A percentile compares a stretch with the other conserved stretches of the same genome.
Evolutionary conservation across 768 basidiomycete genomes (phyloP).

Genomic region (Tephrocybe rancida): DNA sequence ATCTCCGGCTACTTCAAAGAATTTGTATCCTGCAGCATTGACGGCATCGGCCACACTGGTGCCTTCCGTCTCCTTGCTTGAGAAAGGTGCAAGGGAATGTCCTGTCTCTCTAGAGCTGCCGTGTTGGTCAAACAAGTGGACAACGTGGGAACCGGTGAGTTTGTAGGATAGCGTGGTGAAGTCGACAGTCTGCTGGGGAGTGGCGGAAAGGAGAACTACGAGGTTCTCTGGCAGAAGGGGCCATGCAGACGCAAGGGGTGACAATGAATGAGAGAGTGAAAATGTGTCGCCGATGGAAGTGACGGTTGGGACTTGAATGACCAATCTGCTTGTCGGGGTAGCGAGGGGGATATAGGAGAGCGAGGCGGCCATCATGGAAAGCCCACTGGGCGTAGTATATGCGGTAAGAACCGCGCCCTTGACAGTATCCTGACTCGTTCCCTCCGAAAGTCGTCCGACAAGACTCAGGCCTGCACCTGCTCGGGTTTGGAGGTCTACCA

Average conservation of each 20-base stretch:
- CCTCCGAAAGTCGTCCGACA: constrained; percentile 78
- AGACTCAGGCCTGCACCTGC: constrained; percentile 83
- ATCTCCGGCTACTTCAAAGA: constrained; percentile 79
- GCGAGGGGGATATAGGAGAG: constrained; percentile 73
- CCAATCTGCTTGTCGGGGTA: constrained; percentile 63
- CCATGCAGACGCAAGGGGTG: constrained; percentile 62
- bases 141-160: constrained; percentile 64
- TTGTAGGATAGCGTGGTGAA: constrained; percentile 78
- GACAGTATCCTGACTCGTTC: constrained; percentile 68
- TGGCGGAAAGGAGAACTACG: constrained; percentile 79
- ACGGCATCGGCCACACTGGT: constrained; percentile 51
- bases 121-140: constrained; percentile 92
- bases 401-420: constrained; percentile 68
- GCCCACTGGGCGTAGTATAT: constrained; percentile 82
- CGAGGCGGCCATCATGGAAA: constrained; percentile 81
- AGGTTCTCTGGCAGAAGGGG: constrained; percentile 64
- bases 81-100: constrained; percentile 45
- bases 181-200: constrained; percentile 81
- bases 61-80: constrained; percentile 28
- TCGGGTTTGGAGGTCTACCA: constrained; percentile 77
- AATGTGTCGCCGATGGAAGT: constrained; percentile 67
- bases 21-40: constrained; percentile 61
- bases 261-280: constrained; percentile 76
- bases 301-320: constrained; percentile 83
- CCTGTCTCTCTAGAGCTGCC: constrained; percentile 77